Evolutionary conservation across 768 basidiomycete species (phyloP), one percentile per base, ranked within the genome.

Genomic region (Amanita brunnescens): DNA sequence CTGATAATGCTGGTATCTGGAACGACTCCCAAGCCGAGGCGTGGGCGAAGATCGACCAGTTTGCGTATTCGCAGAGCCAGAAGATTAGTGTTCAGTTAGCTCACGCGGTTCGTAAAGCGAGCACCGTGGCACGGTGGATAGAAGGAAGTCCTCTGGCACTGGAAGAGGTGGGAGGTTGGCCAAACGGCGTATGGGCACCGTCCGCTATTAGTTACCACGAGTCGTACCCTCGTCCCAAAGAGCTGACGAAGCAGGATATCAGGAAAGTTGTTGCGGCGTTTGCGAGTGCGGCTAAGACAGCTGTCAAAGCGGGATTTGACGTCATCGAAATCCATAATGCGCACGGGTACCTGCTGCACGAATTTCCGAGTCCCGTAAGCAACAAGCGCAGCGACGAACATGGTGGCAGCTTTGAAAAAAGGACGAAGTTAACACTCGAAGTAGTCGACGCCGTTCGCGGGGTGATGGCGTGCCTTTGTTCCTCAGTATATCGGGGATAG

Each of bases 51-150:
- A 70, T 89, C 56, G 76, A 81, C 59, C 77, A 83, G 52, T 86
- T 87, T 49, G 83, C 83, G n/a, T 83, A 86, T 59, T 77, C 80
- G 0, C 82, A 84, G 57, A 76, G 72, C 42, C 79, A 84, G 60
- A 80, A 81, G 44, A 76, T 89, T 18, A 87, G 71, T 7, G 81
- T 89, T 49, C 89, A 91, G 56, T 74, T 90, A 14, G 81, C 76
- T 0, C 87, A 91, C 55, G 83, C 86, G 0, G 87, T 87, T 0
- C 72, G 87, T n/a, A 90, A 89, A 62, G 85, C 78, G 0, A 81
- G 79, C 7, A 80, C 74, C 0, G 62, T 77, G 14, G 75, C 80
- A 0, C 83, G 84, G 0, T 89, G 84, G 83, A 60, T 85, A 29
- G 49, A 65, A 26, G 54, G 59, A n/a, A 64, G 64, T 14, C 34